Evolutionary conservation across 2,329 filamentous ascomycete species (phyloP).

Genomic region (Aspergillus viridinutans): DNA sequence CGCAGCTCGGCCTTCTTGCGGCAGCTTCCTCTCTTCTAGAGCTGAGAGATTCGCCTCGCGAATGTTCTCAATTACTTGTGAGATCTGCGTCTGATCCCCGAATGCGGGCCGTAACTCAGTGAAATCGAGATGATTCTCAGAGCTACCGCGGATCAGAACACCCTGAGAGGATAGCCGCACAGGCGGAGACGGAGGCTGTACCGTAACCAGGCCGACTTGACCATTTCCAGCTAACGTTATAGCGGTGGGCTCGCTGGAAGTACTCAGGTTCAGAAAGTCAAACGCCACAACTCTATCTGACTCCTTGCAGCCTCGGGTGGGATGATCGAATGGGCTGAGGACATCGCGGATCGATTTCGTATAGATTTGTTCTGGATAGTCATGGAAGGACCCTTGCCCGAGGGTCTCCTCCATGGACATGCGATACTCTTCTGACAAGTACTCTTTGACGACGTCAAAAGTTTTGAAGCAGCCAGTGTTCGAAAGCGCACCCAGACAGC

Average conservation of each 20-base stretch:
- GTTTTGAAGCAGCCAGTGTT: constrained; percentile 57
- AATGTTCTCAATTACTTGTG: constrained; percentile 27
- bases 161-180: constrained; percentile 37
- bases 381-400: constrained; percentile 36
- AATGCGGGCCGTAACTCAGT: constrained; percentile 29
- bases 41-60: constrained; percentile 20
- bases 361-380: constrained; percentile 42
- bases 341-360: constrained; percentile 45
- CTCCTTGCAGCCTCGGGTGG: constrained; percentile 40
- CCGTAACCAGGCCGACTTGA: constrained; percentile 46
- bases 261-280: constrained; percentile 53
- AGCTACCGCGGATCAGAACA: constrained; percentile 28
- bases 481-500: constrained; percentile 55
- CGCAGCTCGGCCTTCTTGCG: not conserved
- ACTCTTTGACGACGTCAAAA: constrained; percentile 53
- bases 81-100: constrained; percentile 23
- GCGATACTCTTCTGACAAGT: constrained; percentile 36
- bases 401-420: constrained; percentile 38
- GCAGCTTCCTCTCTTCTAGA: constrained; percentile 4
- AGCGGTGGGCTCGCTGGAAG: constrained; percentile 47
- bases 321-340: constrained; percentile 44
- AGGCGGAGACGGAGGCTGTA: constrained; percentile 40
- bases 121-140: constrained; percentile 26
- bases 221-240: constrained; percentile 52
- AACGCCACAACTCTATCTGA: constrained; percentile 54